Evolutionary conservation across 2,329 filamentous ascomycete species (phyloP).

Genomic region (Calonectria fujianensis): DNA sequence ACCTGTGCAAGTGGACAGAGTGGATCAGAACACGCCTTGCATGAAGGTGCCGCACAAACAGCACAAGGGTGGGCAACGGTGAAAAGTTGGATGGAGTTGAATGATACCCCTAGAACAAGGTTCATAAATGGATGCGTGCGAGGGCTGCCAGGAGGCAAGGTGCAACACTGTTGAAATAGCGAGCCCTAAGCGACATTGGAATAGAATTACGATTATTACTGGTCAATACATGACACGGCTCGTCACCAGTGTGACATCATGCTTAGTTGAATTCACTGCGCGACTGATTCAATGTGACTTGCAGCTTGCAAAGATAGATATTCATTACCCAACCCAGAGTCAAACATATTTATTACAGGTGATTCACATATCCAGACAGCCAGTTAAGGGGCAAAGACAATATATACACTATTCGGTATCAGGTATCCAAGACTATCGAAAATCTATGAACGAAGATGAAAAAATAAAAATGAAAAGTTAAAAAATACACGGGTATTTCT

Average conservation of each 20-base stretch:
- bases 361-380: neutral
- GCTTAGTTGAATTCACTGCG: neutral
- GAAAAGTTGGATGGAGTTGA: constrained; percentile 40
- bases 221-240: neutral
- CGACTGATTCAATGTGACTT: neutral
- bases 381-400: constrained; percentile 3
- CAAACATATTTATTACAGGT: neutral
- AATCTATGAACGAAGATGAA: constrained; percentile 36
- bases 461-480: constrained; percentile 10
- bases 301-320: neutral
- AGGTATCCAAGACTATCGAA: constrained; percentile 33
- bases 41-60: constrained; percentile 38
- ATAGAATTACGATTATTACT: constrained; percentile 1
- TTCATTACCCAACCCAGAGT: neutral
- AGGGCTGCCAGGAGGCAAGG: neutral
- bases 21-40: constrained; percentile 67
- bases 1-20: constrained; percentile 72
- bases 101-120: constrained; percentile 53
- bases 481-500: constrained; percentile 4
- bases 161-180: neutral
- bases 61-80: constrained; percentile 16
- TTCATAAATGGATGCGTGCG: constrained; percentile 3
- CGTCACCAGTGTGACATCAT: too few relatives aligned
- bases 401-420: constrained; percentile 32
- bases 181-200: neutral